Base-by-base conservation (phyloP, 176 grass and related monocot genomes). In the Triticum timopheevii region DNA sequence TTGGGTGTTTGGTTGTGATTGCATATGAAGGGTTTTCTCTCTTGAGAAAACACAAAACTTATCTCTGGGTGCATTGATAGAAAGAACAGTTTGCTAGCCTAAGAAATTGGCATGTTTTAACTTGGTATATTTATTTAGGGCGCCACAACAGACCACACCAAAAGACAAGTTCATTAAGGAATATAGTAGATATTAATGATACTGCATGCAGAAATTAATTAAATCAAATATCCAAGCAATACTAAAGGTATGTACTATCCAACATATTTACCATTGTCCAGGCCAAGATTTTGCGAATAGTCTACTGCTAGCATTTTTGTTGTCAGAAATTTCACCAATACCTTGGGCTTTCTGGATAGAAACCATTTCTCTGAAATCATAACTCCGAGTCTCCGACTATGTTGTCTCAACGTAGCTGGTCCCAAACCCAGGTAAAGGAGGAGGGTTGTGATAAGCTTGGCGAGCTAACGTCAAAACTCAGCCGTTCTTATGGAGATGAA, bases 121-220 rank as follows among this genome's bases (percentile, higher is more conserved):
- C 56, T 77, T 69, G 70, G 77, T 52, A 69, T 16, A 77, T 34
- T 25, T 77, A 82, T 22, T 59, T 77, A 73, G 38, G n/a, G 23
- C 65, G 78, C 52, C 64, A 15, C 9, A 83, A 59, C 24, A 20
- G 56, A 76, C 38, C 56, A 73, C 31, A 31, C 28, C 33, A 83
- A 79, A 90, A 79, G 38, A 83, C 2, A 61, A 90, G 11, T 50
- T 79, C 65, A 79, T 50, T 79, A 40, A 79, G 30, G 77, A 73
- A 35, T 73, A 78, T 63, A 9, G 1, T 73, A 73, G 54, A 39
- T 74, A 13, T 44, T 44, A 65, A 66, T 65, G 42, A 52, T 20
- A 20, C 39, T 50, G 45, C 38, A 36, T 66, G 39, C 13, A 49
- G 56, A 59, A 59, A 22, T 59, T 45, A 81, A 80, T 27, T 44